Conservation (phyloP, 768 basidiomycete species). For the Leccinum broughii region DNA sequence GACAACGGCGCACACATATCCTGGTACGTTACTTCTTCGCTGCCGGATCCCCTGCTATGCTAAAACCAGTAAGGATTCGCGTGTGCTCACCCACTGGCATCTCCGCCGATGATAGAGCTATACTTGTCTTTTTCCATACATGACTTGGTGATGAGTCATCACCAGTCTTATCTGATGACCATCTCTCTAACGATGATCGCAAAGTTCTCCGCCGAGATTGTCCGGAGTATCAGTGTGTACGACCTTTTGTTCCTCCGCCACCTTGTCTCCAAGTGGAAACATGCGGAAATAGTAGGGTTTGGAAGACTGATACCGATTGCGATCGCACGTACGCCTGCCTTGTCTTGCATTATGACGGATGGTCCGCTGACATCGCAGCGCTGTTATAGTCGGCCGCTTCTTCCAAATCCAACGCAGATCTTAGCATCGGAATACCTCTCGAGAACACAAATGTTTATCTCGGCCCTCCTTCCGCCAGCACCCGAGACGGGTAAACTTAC, state of each 20-base stretch:
- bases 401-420: slow-evolving; percentile 24
- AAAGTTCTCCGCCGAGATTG: slow-evolving; percentile 36
- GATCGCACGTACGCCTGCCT: slow-evolving; percentile 28
- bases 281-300: slow-evolving; percentile 28
- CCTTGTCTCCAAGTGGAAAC: slow-evolving; percentile 36
- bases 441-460: slow-evolving; percentile 64
- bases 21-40: slow-evolving; percentile 14
- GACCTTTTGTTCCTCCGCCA: slow-evolving; percentile 54
- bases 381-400: slow-evolving; percentile 18
- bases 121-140: slow-evolving; percentile 52
- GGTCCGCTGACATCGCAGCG: slow-evolving; percentile 1
- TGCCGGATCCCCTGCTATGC: slow-evolving; percentile 6
- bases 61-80: slow-evolving; percentile 21
- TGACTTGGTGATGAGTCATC: slow-evolving; percentile 49
- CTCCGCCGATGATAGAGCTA: slow-evolving; percentile 54
- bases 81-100: slow-evolving; percentile 40
- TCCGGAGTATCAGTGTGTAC: slow-evolving; percentile 36
- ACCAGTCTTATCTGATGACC: slow-evolving; percentile 34
- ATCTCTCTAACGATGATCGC: slow-evolving; percentile 41
- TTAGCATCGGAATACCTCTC: slow-evolving; percentile 45
- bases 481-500: slow-evolving; percentile 20
- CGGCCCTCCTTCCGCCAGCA: slow-evolving; percentile 50
- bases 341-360: not conserved
- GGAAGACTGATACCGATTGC: slow-evolving; percentile 27
- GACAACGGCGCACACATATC: slow-evolving; percentile 3